These are phyloP conservation scores for Aegle marmelos DNA, from an alignment of 345 rosid species.

Conservation along the genomic window DNA sequence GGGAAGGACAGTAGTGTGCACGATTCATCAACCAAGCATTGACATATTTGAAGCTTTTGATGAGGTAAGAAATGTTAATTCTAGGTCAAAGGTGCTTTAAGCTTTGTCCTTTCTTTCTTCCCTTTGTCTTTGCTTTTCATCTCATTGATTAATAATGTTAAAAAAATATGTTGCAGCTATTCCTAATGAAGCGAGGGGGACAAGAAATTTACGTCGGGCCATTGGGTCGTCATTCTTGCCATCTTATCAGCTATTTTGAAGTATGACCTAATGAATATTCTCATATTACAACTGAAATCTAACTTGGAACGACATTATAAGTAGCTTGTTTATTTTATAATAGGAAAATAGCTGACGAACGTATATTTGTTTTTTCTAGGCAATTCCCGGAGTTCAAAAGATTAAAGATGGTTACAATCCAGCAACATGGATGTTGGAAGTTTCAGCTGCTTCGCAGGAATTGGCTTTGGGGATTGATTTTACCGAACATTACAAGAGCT, in stretches of 20 bases:
- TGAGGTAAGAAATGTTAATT: conserved; percentile 29
- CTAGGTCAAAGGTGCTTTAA: neutral
- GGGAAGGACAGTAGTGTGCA: conserved; percentile 52
- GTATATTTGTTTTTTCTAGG: conserved; percentile 23
- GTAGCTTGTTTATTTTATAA: neutral
- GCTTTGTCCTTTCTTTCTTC: neutral
- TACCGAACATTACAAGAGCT: conserved; percentile 47
- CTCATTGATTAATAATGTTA: neutral
- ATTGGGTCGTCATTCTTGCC: conserved; percentile 61
- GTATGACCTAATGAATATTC: conserved; percentile 26
- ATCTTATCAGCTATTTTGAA: conserved; percentile 67
- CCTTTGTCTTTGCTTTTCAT: no score
- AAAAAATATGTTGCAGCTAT: conserved; percentile 39
- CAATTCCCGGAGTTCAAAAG: conserved; percentile 53
- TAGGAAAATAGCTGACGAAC: neutral
- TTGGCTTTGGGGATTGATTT: conserved; percentile 58
- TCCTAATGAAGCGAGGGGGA: conserved; percentile 76
- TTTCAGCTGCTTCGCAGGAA: conserved; percentile 57
- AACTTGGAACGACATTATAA: neutral
- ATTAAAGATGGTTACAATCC: conserved; percentile 80
- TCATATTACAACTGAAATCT: neutral
- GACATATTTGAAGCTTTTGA: conserved; percentile 51
- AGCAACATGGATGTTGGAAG: conserved; percentile 94
- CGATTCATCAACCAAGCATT: conserved; percentile 53
- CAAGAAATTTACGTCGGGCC: conserved; percentile 81